Evolutionary conservation across 2,329 filamentous ascomycete species (phyloP).

Genomic region (Fusarium fracticaudum): DNA sequence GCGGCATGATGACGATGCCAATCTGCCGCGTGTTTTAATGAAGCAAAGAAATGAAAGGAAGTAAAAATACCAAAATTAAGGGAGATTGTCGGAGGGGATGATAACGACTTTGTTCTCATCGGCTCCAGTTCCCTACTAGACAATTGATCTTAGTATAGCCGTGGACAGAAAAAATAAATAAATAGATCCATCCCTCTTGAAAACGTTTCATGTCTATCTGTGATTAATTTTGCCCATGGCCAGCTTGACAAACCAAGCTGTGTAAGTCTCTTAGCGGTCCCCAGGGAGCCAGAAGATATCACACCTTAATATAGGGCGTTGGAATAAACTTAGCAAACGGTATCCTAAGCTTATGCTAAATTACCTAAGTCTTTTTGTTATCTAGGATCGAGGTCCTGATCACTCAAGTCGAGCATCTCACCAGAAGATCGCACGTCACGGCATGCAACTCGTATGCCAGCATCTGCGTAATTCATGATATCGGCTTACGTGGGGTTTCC

Average conservation of each 20-base stretch:
- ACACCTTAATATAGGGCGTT: background rate
- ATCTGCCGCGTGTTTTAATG: constrained; percentile 39
- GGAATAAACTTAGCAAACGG: background rate
- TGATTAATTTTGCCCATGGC: background rate
- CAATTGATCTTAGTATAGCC: constrained; percentile 39
- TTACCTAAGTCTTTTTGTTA: background rate
- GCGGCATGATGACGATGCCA: constrained; percentile 16
- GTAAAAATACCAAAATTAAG: constrained; percentile 39
- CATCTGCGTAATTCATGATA: background rate
- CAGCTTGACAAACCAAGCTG: background rate
- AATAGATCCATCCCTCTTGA: constrained; percentile 40
- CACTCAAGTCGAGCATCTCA: background rate
- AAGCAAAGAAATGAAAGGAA: constrained; percentile 36
- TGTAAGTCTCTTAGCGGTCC: background rate
- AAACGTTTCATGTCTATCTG: background rate
- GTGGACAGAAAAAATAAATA: constrained; percentile 34
- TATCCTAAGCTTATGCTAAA: background rate
- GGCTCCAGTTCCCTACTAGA: constrained; percentile 34
- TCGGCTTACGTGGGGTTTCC: background rate
- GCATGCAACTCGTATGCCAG: background rate
- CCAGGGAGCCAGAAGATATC: background rate
- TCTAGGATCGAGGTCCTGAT: background rate
- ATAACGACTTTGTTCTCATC: constrained; percentile 32
- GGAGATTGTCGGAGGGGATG: constrained; percentile 40
- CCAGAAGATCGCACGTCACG: background rate